Evolutionary conservation across 148 eudicot genomes (phyloP), one percentile per base, ranked within the genome.

Genomic region (Vaccinium darrowii): DNA sequence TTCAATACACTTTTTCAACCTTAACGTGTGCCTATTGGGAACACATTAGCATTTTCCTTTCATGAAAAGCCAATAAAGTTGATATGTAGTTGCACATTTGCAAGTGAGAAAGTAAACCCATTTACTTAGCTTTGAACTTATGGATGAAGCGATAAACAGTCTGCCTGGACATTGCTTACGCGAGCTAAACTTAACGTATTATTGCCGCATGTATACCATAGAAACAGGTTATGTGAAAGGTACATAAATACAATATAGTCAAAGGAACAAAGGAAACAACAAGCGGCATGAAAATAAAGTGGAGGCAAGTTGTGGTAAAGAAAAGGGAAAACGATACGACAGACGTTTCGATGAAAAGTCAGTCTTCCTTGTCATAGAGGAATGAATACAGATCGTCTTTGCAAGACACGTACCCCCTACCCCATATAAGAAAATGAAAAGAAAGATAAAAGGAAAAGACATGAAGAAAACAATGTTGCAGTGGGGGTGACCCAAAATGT

Each of bases 121-220:
- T 51, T 27, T 52, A 25, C 25, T 39, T 65, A 47, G 25, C 36
- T 33, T 33, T 33, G 36, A 33, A 33, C 36, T 33, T 33, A 33
- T 33, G 74, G 58, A 82, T 72, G 79, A 76, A 76, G 53, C 25
- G 19, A n/a, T 76, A 19, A 49, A 25, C 33, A 50, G 57, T 19
- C 25, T 50, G 33, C 25, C 53, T 21, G 27, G 57, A n/a, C 27
- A 47, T 76, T 21, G 16, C 11, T 15, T 50, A 50, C 52, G 7
- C 27, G 15, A 76, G 80, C 58, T 51, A 77, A 77, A 77, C 58
- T 33, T 77, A 77, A 51, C 13, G 36, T 10, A 77, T 77, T 77
- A 5, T 53, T 50, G 16, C 23, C 12, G 80, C 57, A 51, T 77
- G 36, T 23, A 53, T 80, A 25, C 51, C 8, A 11, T 57, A 5